Base-by-base conservation (phyloP, 2,329 filamentous ascomycete species). In the Didymella sp. region DNA sequence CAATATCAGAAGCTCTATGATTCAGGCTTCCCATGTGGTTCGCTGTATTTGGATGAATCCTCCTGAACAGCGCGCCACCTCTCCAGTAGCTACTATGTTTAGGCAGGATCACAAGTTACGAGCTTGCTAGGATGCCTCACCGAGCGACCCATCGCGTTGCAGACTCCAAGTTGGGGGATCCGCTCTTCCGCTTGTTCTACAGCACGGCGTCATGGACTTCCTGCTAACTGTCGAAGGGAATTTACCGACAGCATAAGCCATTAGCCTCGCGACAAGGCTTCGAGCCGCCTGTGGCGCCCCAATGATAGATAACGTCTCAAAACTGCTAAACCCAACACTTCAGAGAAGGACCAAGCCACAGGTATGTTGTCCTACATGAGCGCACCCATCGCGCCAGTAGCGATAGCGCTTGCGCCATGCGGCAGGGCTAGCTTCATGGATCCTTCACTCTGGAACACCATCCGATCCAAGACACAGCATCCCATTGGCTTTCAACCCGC, bases 351-450 rank as follows among this genome's bases (percentile, higher is more conserved):
- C 42, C 33, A 52, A 42, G 47, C 22, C 43, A 55, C 46, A 48
- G 40, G 35, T 47, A 40, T 43, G 48, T 48, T 56, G 54, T 46
- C 47, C 48, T 56, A 37, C 46, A 52, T 47, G 35, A 33, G 40
- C 40, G 44, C 33, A 46, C 37, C 52, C 38, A 47, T 58, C 15
- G 52, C 51, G 46, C 56, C 40, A 58, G 41, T 49, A 48, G 50
- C 41, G 49, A 58, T 57, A 57, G 48, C 60, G 49, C 50, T 61
- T 61, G 61, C 60, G 55, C 51, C 58, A 58, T 62, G 47, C 58
- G 49, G 55, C 41, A 59, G 41, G 38, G 59, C 25, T 46, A 44
- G 44, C 45, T 54, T 27, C 37, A 55, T 43, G 43, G 48, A 40
- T 50, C 44, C 43, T 60, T 53, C 42, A 51, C 52, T 48, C 49